phyloP scores from a whole-genome alignment of 2,329 filamentous ascomycete species.

The Ophiostoma novo-ulmi region DNA sequence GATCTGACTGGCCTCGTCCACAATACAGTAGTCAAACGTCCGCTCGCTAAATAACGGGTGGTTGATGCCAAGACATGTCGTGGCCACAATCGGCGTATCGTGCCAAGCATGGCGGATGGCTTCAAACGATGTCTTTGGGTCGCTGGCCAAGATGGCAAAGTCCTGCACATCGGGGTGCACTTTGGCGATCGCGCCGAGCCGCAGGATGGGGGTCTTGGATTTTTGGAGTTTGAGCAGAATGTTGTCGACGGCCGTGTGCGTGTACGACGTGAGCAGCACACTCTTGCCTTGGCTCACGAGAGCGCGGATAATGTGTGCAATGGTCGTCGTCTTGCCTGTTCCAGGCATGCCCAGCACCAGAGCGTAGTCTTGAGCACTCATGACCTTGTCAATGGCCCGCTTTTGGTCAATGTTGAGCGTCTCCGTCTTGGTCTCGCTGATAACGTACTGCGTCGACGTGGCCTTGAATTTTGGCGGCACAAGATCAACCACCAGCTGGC shows the following conservation, averaged over 20 bases:
- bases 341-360: slow-evolving; percentile 98
- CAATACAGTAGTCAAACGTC: slow-evolving; percentile 95
- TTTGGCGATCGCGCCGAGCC: slow-evolving; percentile 80
- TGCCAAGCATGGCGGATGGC: slow-evolving; percentile 82
- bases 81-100: slow-evolving; percentile 82
- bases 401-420: slow-evolving; percentile 83
- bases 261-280: slow-evolving; percentile 90
- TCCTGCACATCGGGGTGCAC: slow-evolving; percentile 81
- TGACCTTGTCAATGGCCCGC: slow-evolving; percentile 84
- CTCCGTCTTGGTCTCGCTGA: slow-evolving; percentile 50
- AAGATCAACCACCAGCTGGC: slow-evolving; percentile 74
- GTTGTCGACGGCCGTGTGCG: slow-evolving; percentile 96
- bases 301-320: slow-evolving; percentile 92
- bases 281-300: slow-evolving; percentile 85
- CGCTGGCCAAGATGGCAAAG: slow-evolving; percentile 74
- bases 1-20: slow-evolving; percentile 96
- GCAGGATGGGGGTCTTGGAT: slow-evolving; percentile 68
- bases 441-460: slow-evolving; percentile 56
- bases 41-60: slow-evolving; percentile 84
- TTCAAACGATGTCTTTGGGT: slow-evolving; percentile 70
- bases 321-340: slow-evolving; percentile 96
- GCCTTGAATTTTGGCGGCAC: slow-evolving; percentile 68
- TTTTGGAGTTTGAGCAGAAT: slow-evolving; percentile 81
- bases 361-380: slow-evolving; percentile 92
- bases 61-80: slow-evolving; percentile 87